Conservation (phyloP, 306 rosid genomes). For the Oxytropis ochrocephala region DNA sequence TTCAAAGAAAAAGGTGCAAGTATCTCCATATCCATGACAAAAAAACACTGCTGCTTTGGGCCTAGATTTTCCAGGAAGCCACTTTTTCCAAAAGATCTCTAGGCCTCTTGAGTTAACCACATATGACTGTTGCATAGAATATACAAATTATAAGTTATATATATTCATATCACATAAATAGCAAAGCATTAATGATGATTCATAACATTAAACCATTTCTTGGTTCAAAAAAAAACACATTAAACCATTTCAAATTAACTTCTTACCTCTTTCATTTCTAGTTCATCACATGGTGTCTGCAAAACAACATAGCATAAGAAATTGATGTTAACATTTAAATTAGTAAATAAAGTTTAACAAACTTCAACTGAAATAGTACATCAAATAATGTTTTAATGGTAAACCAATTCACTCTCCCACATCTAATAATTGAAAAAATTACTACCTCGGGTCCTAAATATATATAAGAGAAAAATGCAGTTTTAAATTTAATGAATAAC, state of each 20-base stretch:
- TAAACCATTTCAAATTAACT: constrained; percentile 2
- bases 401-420: background rate
- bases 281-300: constrained; percentile 72
- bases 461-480: no score
- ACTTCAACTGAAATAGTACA: background rate
- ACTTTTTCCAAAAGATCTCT: constrained; percentile 72
- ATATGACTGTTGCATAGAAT: constrained; percentile 49
- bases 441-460: no score
- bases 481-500: no score
- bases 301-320: constrained; percentile 17
- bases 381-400: no score
- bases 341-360: constrained; percentile 3
- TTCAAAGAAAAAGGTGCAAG: constrained; percentile 94
- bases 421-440: background rate
- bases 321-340: background rate
- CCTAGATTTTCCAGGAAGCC: constrained; percentile 59
- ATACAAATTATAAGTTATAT: background rate
- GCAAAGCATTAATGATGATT: background rate
- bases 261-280: constrained; percentile 64
- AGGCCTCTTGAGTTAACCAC: constrained; percentile 65
- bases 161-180: constrained; percentile 5
- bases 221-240: no score
- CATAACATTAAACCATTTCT: background rate
- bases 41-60: constrained; percentile 72
- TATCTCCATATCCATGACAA: constrained; percentile 95